These are phyloP conservation scores for Ophiosphaerella herpotricha DNA, from an alignment of 2,329 filamentous ascomycete species.

Conservation along the genomic window DNA sequence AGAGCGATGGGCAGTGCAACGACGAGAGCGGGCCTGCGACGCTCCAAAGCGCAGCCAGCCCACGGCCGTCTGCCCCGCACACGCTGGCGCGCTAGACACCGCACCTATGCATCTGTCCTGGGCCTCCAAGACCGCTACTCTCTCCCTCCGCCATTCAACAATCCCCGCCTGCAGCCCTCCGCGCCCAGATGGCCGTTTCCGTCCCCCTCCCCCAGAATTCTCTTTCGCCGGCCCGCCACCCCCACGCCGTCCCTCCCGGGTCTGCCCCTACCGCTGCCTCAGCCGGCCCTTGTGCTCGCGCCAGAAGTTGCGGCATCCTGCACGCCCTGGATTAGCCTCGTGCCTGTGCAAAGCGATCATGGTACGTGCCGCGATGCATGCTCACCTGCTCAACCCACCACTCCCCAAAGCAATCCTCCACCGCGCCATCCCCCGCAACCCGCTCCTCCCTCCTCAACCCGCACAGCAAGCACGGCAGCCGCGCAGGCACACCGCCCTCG, in stretches of 20 bases:
- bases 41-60: no score
- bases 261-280: constrained; percentile 62
- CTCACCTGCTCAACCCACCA: constrained; percentile 81
- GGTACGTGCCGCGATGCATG: constrained; percentile 66
- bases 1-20: no score
- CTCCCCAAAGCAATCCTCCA: constrained; percentile 92
- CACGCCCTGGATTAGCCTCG: constrained; percentile 5
- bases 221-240: not conserved
- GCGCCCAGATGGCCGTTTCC: no score
- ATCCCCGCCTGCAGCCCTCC: no score
- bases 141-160: no score
- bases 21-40: no score
- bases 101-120: no score
- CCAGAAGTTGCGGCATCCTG: constrained; percentile 85
- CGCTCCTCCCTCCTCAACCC: constrained; percentile 88
- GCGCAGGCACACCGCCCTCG: constrained; percentile 73
- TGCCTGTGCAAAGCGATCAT: no score
- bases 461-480: constrained; percentile 80
- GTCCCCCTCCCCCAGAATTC: not conserved
- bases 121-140: no score
- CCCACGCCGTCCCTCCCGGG: not conserved
- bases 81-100: no score
- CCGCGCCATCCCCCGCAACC: constrained; percentile 71
- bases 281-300: constrained; percentile 72
- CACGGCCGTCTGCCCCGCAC: no score